These are phyloP conservation scores for Melastoma candidum DNA, from an alignment of 441 rosid species.

Conservation along the genomic window DNA sequence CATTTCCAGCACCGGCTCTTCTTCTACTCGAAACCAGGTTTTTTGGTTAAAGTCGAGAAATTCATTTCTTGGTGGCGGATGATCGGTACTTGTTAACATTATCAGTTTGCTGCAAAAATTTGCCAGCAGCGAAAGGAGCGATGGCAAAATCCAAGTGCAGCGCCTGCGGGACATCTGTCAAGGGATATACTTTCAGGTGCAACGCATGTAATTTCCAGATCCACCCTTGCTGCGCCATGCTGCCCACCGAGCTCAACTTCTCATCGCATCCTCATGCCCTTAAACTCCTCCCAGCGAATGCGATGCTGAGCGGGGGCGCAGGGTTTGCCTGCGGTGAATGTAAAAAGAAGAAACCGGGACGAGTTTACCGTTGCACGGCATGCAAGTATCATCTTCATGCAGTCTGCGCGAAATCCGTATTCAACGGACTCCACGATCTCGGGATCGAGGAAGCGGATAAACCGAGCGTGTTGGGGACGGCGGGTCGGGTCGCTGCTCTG, in stretches of 20 bases:
- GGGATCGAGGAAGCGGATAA: conserved; percentile 39
- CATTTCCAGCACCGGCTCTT: conserved; percentile 67
- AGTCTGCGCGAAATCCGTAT: conserved; percentile 66
- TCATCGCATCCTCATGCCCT: conserved; percentile 64
- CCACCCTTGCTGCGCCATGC: conserved; percentile 89
- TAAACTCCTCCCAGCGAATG: conserved; percentile 30
- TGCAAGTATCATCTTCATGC: conserved; percentile 81
- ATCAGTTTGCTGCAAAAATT: too few relatives aligned
- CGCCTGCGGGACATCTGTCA: conserved; percentile 53
- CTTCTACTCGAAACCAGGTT: conserved; percentile 42
- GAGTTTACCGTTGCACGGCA: conserved; percentile 56
- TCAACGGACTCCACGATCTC: conserved; percentile 60
- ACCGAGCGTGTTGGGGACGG: conserved; percentile 48
- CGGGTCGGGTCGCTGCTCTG: conserved; percentile 53
- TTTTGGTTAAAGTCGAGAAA: too few relatives aligned
- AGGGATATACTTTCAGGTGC: conserved; percentile 71
- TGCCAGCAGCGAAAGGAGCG: conserved; percentile 29
- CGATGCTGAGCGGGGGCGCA: neutral
- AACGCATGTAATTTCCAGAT: conserved; percentile 62
- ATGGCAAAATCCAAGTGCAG: conserved; percentile 64
- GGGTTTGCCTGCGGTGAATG: conserved; percentile 49
- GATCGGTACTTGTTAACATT: too few relatives aligned
- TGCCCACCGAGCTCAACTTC: conserved; percentile 44
- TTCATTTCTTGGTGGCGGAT: too few relatives aligned
- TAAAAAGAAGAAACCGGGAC: conserved; percentile 47